phyloP scores from a whole-genome alignment of 2,329 filamentous ascomycete species.

The Nemania sp. region DNA sequence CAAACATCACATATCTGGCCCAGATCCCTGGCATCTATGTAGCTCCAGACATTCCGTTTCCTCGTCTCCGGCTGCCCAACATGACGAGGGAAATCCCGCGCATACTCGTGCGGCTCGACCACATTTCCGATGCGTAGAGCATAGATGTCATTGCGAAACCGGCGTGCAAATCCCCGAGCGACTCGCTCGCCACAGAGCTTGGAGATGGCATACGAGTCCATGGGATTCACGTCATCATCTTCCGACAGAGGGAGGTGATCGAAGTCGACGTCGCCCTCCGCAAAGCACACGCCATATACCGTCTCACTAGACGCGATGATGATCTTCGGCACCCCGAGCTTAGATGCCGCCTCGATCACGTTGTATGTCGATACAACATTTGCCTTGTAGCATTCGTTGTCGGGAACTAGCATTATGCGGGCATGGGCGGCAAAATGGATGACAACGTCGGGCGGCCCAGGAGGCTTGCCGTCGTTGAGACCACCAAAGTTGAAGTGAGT shows the following conservation, averaged over 20 bases:
- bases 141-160: constrained; percentile 70
- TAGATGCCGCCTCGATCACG: constrained; percentile 71
- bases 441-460: constrained; percentile 66
- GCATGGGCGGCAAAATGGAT: constrained; percentile 72
- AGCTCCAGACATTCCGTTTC: constrained; percentile 71
- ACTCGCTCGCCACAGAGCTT: constrained; percentile 70
- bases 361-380: constrained; percentile 71
- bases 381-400: constrained; percentile 68
- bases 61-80: constrained; percentile 62
- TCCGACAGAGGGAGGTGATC: constrained; percentile 70
- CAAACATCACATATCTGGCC: constrained; percentile 70
- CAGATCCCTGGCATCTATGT: constrained; percentile 71
- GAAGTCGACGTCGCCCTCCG: constrained; percentile 68
- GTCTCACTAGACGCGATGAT: constrained; percentile 70
- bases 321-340: constrained; percentile 71
- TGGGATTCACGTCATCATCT: constrained; percentile 68
- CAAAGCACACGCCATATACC: constrained; percentile 71
- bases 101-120: constrained; percentile 71
- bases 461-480: constrained; percentile 42
- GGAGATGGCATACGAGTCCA: constrained; percentile 71
- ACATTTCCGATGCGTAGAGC: constrained; percentile 71
- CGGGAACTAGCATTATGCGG: constrained; percentile 70
- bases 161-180: constrained; percentile 66
- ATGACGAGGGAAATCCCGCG: constrained; percentile 62
- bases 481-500: constrained; percentile 62